These are phyloP conservation scores for Petrea volubilis DNA, from an alignment of 257 asterid species.

Conservation along the genomic window DNA sequence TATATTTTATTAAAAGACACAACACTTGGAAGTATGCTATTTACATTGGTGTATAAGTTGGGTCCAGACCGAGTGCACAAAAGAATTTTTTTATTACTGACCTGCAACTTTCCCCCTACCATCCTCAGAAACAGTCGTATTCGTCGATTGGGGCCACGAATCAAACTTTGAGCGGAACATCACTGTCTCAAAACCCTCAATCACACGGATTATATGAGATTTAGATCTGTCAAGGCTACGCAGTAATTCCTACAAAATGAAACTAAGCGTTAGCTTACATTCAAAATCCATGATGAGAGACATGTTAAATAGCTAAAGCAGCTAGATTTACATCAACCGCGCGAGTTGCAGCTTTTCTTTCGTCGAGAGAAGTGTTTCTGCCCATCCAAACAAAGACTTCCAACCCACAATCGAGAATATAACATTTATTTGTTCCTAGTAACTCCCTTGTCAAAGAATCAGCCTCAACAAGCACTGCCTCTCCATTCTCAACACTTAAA, in stretches of 20 bases:
- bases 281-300: conserved; percentile 21
- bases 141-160: conserved; percentile 65
- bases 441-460: conserved; percentile 57
- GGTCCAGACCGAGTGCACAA: too few relatives aligned
- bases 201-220: conserved; percentile 42
- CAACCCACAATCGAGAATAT: conserved; percentile 65
- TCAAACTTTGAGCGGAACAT: conserved; percentile 64
- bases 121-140: conserved; percentile 47
- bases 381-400: conserved; percentile 86
- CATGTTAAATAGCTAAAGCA: conserved; percentile 14
- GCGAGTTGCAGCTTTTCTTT: conserved; percentile 57
- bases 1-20: too few relatives aligned
- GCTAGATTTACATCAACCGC: conserved; percentile 60
- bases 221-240: conserved; percentile 37
- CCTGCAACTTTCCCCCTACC: conserved; percentile 94
- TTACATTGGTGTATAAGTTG: too few relatives aligned
- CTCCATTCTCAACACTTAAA: conserved; percentile 60
- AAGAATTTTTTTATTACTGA: too few relatives aligned
- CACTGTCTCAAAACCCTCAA: conserved; percentile 81
- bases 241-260: conserved; percentile 40
- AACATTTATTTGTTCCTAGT: conserved; percentile 60
- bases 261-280: background rate
- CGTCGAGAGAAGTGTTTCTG: conserved; percentile 58
- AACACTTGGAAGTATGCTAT: too few relatives aligned
- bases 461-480: conserved; percentile 64